Evolutionary conservation across 2,329 filamentous ascomycete species (phyloP).

Genomic region (Parafenestella ontariensis): DNA sequence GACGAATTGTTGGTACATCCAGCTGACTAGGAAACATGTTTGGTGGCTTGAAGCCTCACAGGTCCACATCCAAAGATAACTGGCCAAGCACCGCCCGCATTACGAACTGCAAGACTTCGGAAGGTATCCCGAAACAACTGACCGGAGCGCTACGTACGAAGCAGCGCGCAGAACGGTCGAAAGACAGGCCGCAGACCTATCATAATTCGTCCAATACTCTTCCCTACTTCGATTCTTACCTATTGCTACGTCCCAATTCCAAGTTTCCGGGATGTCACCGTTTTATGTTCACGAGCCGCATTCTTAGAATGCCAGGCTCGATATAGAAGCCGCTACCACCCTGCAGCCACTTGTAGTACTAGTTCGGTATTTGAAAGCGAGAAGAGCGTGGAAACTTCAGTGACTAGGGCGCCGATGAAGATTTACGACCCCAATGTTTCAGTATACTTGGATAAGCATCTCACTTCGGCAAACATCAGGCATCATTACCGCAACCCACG

Average conservation of each 20-base stretch:
- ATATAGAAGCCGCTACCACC: constrained; percentile 20
- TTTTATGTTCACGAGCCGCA: constrained; percentile 19
- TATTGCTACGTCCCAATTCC: no score
- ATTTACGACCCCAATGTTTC: constrained; percentile 3
- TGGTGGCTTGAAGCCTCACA: neutral
- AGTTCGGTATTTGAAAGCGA: constrained; percentile 27
- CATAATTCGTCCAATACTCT: constrained; percentile 21
- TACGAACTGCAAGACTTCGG: neutral
- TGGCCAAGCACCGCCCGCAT: neutral
- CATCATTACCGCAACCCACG: constrained; percentile 6
- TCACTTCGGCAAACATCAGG: constrained; percentile 5
- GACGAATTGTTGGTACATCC: neutral
- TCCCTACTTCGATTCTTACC: constrained; percentile 11
- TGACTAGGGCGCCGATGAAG: neutral
- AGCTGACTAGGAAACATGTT: neutral
- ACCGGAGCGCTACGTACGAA: constrained; percentile 3
- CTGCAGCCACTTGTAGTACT: constrained; percentile 5
- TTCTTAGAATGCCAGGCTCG: constrained; percentile 11
- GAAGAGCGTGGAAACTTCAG: constrained; percentile 12
- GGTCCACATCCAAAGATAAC: neutral
- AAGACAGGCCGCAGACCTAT: constrained; percentile 8
- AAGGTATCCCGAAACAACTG: constrained; percentile 9
- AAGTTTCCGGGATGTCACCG: constrained; percentile 6
- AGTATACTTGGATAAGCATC: neutral
- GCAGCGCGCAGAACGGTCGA: constrained; percentile 12